Conservation (phyloP, 2,329 filamentous ascomycete species). For the Xylariaceae sp. region DNA sequence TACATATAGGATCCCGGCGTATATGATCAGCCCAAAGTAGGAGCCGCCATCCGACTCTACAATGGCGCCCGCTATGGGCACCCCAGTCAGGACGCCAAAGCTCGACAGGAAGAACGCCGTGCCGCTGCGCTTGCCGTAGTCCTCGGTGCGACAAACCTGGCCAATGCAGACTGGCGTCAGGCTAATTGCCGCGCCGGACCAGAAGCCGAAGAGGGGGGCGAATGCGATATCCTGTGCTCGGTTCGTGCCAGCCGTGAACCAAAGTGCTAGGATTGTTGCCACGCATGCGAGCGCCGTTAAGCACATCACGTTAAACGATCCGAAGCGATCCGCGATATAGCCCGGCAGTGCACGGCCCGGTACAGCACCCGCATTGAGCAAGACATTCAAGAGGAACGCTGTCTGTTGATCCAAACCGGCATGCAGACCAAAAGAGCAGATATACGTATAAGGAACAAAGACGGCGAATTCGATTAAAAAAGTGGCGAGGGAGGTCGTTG, state of each 20-base stretch:
- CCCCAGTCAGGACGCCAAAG: slow-evolving; percentile 9
- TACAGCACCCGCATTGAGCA: slow-evolving; percentile 13
- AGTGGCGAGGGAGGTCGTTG: slow-evolving; percentile 11
- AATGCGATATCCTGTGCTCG: slow-evolving; percentile 13
- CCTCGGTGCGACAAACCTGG: slow-evolving; percentile 14
- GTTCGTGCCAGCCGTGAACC: slow-evolving; percentile 11
- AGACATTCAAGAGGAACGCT: slow-evolving; percentile 13
- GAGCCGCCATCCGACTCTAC: slow-evolving; percentile 4
- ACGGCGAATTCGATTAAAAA: slow-evolving; percentile 17
- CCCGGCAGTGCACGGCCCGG: slow-evolving; percentile 15
- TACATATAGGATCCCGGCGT: slow-evolving; percentile 9
- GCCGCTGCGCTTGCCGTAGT: slow-evolving; percentile 17
- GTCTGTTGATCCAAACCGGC: slow-evolving; percentile 9
- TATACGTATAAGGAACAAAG: slow-evolving; percentile 16
- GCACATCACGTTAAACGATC: slow-evolving; percentile 15
- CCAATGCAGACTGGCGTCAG: slow-evolving; percentile 15
- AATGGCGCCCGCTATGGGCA: slow-evolving; percentile 15
- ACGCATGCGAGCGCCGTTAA: slow-evolving; percentile 7
- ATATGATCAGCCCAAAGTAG: slow-evolving; percentile 15
- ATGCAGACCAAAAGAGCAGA: slow-evolving; percentile 9
- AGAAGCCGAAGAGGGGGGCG: slow-evolving; percentile 15
- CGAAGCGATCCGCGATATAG: slow-evolving; percentile 17
- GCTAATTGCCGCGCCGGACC: slow-evolving; percentile 16
- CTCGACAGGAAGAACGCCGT: slow-evolving; percentile 16
- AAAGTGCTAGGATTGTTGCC: slow-evolving; percentile 11